Conservation (phyloP, 306 rosid genomes). For the Prunus mira region DNA sequence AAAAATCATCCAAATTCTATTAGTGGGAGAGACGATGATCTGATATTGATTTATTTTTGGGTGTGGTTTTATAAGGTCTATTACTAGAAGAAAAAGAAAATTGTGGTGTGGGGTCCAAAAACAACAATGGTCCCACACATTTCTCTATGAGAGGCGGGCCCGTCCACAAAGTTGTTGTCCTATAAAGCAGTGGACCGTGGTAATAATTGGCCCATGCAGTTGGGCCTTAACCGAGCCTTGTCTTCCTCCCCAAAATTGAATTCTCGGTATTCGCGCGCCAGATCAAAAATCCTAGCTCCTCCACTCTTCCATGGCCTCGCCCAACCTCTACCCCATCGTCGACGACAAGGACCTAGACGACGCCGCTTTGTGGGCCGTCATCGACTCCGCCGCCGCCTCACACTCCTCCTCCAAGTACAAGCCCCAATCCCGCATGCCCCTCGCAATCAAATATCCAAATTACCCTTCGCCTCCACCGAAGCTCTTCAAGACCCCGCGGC, state of each 20-base stretch:
- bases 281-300: neutral
- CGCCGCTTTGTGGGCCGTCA: slow-evolving; percentile 85
- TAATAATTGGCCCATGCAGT: too few species aligned
- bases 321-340: slow-evolving; percentile 34
- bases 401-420: slow-evolving; percentile 55
- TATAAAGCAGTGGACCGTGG: too few species aligned
- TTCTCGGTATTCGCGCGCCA: neutral
- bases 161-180: neutral
- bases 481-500: slow-evolving; percentile 23
- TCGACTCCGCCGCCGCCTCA: slow-evolving; percentile 77
- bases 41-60: too few species aligned
- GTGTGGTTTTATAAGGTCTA: too few species aligned
- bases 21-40: too few species aligned
- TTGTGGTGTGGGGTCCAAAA: too few species aligned
- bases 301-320: slow-evolving; percentile 39
- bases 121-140: too few species aligned
- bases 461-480: slow-evolving; percentile 45
- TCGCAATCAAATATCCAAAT: slow-evolving; percentile 38
- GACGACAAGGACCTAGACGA: slow-evolving; percentile 93
- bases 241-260: neutral
- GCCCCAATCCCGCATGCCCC: slow-evolving; percentile 41
- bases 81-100: too few species aligned
- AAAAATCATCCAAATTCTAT: too few species aligned
- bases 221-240: too few species aligned
- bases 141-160: too few species aligned